Evolutionary conservation across 352 stramenopile species (phyloP).

Genomic region (Pythium diclinum): DNA sequence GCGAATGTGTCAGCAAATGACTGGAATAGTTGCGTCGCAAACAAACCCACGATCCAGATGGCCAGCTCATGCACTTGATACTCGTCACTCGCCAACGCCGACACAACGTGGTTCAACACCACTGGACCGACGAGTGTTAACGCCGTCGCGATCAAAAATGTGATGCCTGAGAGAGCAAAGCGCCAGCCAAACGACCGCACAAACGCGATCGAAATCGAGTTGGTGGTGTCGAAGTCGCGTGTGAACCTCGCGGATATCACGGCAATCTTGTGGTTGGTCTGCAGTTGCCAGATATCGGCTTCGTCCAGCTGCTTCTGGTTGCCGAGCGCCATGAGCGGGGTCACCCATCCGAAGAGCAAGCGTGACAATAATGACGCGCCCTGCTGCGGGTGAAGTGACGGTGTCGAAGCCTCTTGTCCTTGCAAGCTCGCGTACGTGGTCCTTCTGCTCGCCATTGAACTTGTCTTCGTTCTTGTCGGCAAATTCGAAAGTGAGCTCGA

Average conservation of each 20-base stretch:
- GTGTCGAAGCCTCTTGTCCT: no score
- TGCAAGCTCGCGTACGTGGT: no score
- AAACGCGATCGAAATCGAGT: conserved; percentile 38
- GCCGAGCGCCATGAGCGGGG: conserved; percentile 41
- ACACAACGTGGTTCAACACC: conserved; percentile 43
- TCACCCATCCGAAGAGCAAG: conserved; percentile 44
- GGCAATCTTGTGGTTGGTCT: conserved; percentile 24
- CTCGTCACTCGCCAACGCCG: conserved; percentile 24
- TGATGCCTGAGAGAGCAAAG: conserved; percentile 33
- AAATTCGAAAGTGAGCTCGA: no score
- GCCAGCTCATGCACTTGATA: conserved; percentile 24
- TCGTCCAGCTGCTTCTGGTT: conserved; percentile 43
- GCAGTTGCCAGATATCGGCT: conserved; percentile 45
- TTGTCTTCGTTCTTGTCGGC: no score
- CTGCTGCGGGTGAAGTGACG: no score
- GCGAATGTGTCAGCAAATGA: conserved; percentile 46
- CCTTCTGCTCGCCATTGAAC: no score
- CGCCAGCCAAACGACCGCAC: conserved; percentile 34
- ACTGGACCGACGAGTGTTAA: conserved; percentile 43
- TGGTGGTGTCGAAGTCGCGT: conserved; percentile 26
- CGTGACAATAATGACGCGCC: conserved; percentile 31
- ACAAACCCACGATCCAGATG: conserved; percentile 38
- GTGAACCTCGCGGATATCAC: conserved; percentile 26
- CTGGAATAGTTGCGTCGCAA: conserved; percentile 47
- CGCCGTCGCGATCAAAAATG: conserved; percentile 39